phyloP scores from a whole-genome alignment of 83 land plant species.

The Larix sibirica region DNA sequence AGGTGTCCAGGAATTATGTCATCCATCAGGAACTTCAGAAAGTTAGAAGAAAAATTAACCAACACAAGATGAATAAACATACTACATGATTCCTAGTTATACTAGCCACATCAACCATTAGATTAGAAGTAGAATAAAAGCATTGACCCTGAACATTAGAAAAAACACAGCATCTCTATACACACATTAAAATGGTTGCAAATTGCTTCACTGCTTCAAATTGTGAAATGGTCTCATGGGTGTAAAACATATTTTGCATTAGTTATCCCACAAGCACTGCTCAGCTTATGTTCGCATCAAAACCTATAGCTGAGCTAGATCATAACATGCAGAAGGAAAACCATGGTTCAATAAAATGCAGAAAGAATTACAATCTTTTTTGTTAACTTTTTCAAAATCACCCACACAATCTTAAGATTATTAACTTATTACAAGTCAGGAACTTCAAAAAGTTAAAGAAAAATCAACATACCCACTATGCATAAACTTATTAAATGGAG shows the following conservation, averaged over 20 bases:
- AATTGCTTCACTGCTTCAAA: background rate
- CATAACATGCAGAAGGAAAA: too few species aligned
- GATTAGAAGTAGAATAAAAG: too few species aligned
- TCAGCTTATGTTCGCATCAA: too few species aligned
- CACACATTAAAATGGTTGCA: background rate
- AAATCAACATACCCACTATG: background rate
- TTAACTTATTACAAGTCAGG: background rate
- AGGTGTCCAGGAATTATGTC: background rate
- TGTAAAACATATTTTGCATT: too few species aligned
- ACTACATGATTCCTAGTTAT: background rate
- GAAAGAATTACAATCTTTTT: too few species aligned
- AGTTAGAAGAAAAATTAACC: background rate
- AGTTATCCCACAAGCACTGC: too few species aligned
- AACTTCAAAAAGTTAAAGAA: background rate
- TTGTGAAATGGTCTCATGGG: background rate
- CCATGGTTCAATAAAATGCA: too few species aligned
- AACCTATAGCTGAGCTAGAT: too few species aligned
- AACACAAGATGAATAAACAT: background rate
- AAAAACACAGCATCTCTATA: background rate
- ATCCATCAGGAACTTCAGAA: background rate
- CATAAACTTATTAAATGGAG: background rate
- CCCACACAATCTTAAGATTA: too few species aligned
- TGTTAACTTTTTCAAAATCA: too few species aligned
- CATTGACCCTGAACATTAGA: background rate
- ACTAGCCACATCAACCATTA: background rate